phyloP scores from a whole-genome alignment of 164 flowering plant genomes.

The Stephania japonica region DNA sequence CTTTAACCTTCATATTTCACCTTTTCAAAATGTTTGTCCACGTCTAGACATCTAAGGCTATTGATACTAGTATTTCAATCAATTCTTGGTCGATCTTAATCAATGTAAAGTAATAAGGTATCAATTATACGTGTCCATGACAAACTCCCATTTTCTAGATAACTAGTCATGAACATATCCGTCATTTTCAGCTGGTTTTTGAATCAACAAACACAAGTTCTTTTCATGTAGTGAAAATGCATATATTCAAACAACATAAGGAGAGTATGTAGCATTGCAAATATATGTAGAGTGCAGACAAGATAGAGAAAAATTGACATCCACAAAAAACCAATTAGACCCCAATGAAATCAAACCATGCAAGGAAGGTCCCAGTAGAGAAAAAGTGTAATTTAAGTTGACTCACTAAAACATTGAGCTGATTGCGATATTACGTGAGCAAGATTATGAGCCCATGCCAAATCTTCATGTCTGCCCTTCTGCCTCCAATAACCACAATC shows the following conservation, averaged over 20 bases:
- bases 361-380: background rate
- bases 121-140: background rate
- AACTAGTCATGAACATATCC: background rate
- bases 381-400: background rate
- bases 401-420: conserved; percentile 81
- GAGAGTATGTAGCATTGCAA: background rate
- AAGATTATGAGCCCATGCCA: conserved; percentile 56
- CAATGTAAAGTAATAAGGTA: background rate
- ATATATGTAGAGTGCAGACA: background rate
- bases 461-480: conserved; percentile 42
- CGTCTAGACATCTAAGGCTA: background rate
- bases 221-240: background rate
- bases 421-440: conserved; percentile 51
- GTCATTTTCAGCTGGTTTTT: background rate
- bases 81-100: background rate
- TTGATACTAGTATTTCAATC: background rate
- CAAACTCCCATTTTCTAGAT: background rate
- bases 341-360: too few species aligned
- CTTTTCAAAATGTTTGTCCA: background rate
- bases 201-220: background rate
- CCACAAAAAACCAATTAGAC: background rate
- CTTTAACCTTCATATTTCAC: background rate
- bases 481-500: conserved; percentile 54
- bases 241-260: too few species aligned
- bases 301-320: background rate